These are phyloP conservation scores for Pseudocercospora musae DNA, from an alignment of 2,329 filamentous ascomycete genomes.

Conservation along the genomic window DNA sequence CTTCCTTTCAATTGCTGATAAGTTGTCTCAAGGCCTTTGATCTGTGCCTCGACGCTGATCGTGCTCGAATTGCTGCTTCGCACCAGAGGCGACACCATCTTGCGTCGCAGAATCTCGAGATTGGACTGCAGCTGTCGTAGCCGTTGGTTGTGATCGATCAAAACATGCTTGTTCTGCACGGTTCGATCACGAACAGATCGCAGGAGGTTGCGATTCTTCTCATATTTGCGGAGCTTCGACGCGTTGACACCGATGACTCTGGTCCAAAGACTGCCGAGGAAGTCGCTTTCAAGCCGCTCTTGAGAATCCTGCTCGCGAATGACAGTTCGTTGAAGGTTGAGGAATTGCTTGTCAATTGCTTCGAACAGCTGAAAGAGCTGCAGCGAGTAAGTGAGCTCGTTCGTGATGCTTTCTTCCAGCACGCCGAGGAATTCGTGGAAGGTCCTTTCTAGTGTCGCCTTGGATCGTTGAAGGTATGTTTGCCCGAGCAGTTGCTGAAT, in stretches of 20 bases:
- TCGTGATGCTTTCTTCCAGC: constrained; percentile 83
- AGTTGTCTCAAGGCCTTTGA: constrained; percentile 75
- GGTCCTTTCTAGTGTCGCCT: constrained; percentile 75
- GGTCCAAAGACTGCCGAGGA: constrained; percentile 82
- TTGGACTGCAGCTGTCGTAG: constrained; percentile 81
- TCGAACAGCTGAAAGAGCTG: constrained; percentile 87
- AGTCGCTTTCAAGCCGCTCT: constrained; percentile 74
- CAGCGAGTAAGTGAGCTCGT: constrained; percentile 75
- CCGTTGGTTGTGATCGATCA: constrained; percentile 82
- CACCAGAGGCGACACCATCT: constrained; percentile 80
- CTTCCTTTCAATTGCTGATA: constrained; percentile 73
- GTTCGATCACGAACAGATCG: constrained; percentile 76
- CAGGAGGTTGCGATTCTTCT: constrained; percentile 80
- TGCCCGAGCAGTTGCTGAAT: constrained; percentile 64
- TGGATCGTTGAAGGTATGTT: constrained; percentile 76
- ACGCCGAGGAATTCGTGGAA: constrained; percentile 84
- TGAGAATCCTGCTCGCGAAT: constrained; percentile 79
- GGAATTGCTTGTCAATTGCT: constrained; percentile 83
- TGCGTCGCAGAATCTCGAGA: constrained; percentile 77
- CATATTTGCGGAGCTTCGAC: constrained; percentile 77
- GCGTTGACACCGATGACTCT: constrained; percentile 75
- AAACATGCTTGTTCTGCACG: constrained; percentile 78
- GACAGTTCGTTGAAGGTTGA: constrained; percentile 80
- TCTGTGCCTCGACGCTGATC: constrained; percentile 78
- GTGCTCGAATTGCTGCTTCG: constrained; percentile 65